Percentiles rank a stretch among this genome's conserved stretches.
Evolutionary conservation across 1,139 yeast species (phyloP).

Genomic region (Lodderomyces theae): DNA sequence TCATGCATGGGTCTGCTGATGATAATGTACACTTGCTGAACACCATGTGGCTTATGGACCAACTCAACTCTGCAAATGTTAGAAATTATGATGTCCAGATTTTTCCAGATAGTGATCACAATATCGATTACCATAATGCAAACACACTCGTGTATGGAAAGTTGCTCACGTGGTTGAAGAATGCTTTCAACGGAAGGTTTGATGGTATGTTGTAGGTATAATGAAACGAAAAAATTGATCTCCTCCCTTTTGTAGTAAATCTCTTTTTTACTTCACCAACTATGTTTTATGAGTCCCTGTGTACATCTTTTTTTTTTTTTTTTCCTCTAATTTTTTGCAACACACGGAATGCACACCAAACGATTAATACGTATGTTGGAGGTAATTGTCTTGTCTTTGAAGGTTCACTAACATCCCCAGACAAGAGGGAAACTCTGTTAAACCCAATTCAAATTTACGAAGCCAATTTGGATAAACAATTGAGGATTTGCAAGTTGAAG

Average conservation of each 20-base stretch:
- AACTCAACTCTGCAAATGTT: slow-evolving; percentile 56
- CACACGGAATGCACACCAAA: slow-evolving; percentile 3
- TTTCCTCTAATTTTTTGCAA: background rate
- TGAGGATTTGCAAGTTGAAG: slow-evolving; percentile 11
- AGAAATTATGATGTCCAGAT: slow-evolving; percentile 88
- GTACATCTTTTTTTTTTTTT: too few relatives aligned
- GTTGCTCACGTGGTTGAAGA: slow-evolving; percentile 62
- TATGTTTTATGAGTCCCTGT: too few relatives aligned
- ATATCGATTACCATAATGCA: slow-evolving; percentile 78
- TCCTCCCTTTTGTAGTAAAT: too few relatives aligned
- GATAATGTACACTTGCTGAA: slow-evolving; percentile 95
- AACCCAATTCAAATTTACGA: slow-evolving; percentile 8
- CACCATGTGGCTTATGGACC: slow-evolving; percentile 71
- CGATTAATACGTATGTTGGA: background rate
- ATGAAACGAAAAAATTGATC: background rate
- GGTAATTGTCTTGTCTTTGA: background rate
- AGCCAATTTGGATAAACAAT: slow-evolving; percentile 12
- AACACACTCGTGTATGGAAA: slow-evolving; percentile 72
- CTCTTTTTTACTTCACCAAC: background rate
- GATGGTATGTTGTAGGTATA: background rate
- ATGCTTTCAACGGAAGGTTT: slow-evolving; percentile 63
- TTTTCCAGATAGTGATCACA: slow-evolving; percentile 92
- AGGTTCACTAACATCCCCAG: background rate
- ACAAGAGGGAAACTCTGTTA: background rate
- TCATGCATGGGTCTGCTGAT: slow-evolving; percentile 96